Conservation (phyloP, 2,329 filamentous ascomycete genomes). For the Cladosporium velox region DNA sequence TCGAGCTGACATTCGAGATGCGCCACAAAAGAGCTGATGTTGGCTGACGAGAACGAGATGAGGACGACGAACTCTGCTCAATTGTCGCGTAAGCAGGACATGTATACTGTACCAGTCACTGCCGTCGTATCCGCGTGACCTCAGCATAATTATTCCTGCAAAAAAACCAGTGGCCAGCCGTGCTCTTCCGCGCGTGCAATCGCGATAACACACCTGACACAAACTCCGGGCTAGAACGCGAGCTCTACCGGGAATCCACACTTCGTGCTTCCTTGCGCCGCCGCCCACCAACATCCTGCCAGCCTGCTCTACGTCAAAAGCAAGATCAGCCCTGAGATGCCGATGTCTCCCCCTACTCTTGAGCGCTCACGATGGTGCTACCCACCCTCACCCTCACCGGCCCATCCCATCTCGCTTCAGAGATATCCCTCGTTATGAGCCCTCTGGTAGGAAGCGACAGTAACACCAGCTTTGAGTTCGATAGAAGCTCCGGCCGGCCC, state of each 20-base stretch:
- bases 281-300: neutral
- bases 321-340: constrained; percentile 11
- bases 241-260: constrained; percentile 8
- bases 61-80: neutral
- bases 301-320: neutral
- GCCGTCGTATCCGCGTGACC: neutral
- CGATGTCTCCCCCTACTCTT: neutral
- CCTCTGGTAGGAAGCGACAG: constrained; percentile 2
- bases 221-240: neutral
- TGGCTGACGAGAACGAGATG: neutral
- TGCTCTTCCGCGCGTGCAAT: neutral
- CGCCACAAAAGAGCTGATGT: constrained; percentile 4
- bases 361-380: constrained; percentile 26
- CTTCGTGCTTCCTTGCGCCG: constrained; percentile 2
- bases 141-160: constrained; percentile 1
- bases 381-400: constrained; percentile 46
- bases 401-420: no score
- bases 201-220: neutral
- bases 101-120: neutral
- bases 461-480: constrained; percentile 21
- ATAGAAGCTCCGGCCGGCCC: constrained; percentile 13
- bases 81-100: neutral
- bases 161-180: neutral
- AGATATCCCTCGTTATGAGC: constrained; percentile 30
- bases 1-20: neutral